Base-by-base conservation (phyloP, 352 stramenopile genomes). In the Pythium brachiatum region DNA sequence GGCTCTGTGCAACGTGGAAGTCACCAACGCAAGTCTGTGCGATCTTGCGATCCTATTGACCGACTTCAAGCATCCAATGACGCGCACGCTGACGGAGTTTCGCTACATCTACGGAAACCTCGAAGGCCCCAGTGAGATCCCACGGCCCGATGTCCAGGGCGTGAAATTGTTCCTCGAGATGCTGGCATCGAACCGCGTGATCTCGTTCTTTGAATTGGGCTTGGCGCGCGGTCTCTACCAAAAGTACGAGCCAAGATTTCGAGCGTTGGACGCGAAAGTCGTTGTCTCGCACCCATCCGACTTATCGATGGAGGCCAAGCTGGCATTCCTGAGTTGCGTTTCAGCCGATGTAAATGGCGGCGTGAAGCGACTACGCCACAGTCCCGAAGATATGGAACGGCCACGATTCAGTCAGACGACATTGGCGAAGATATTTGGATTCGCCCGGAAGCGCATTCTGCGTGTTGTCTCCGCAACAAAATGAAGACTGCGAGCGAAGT, bases 201-300 rank as follows among this genome's bases (percentile, higher is more conserved):
- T 68, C 1, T 41, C 36, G 16, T 68, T 68, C 23, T 57, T 68
- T 29, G 61, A 68, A 47, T 25, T 68, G 15, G 53, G 53, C 9
- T 31, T 68, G 32, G 46, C n/a, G 25, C 23, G 43, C 8, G 3
- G 13, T 5, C 44, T 58, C 13, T 54, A 62, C 34, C 5, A 46
- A 29, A 47, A 43, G 20, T 62, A 47, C 27, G 53, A 6, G 1
- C n/a, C 26, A 5, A n/a, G 15, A 8, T 68, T 68, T 15, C 48
- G 43, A 23, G 36, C 44, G 1, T 31, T 48, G 1, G 44, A 68
- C 34, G 38, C 20, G 0, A 32, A 31, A 2, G 6, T 58, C 12
- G 20, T 62, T 0, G 60, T 62, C 3, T 34, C 44, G 3, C 53
- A 58, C 18, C 25, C 60, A 3, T 32, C 31, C 1, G 32, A 62